phyloP scores from a whole-genome alignment of 257 asterid species.

The Ophiorrhiza pumila region DNA sequence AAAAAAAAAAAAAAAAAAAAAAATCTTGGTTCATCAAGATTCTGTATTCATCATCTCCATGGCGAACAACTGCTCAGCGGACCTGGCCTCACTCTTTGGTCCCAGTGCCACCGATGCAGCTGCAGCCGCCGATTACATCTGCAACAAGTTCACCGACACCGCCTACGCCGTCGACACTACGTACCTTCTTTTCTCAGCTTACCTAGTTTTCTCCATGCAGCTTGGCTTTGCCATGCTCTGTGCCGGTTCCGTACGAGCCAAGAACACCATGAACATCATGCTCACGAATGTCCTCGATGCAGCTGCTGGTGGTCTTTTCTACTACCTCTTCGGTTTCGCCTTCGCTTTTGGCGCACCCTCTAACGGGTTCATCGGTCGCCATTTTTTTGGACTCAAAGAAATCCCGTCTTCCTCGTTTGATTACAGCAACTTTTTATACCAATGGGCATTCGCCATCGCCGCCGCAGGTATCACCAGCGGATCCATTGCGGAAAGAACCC shows the following conservation, averaged over 20 bases:
- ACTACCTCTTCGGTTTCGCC: slow-evolving; percentile 81
- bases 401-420: slow-evolving; percentile 46
- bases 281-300: slow-evolving; percentile 94
- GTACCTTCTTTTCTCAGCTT: slow-evolving; percentile 81
- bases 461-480: slow-evolving; percentile 97
- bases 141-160: slow-evolving; percentile 54
- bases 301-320: slow-evolving; percentile 86
- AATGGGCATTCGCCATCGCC: slow-evolving; percentile 97
- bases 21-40: neutral
- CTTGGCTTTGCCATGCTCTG: slow-evolving; percentile 96
- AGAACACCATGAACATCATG: slow-evolving; percentile 91
- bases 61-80: slow-evolving; percentile 48
- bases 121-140: slow-evolving; percentile 62
- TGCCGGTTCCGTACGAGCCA: slow-evolving; percentile 92
- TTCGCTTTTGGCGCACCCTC: slow-evolving; percentile 78
- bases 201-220: slow-evolving; percentile 88
- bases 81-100: slow-evolving; percentile 58
- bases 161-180: slow-evolving; percentile 73
- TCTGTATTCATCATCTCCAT: slow-evolving; percentile 19
- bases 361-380: slow-evolving; percentile 81
- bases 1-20: no score
- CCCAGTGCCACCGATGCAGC: slow-evolving; percentile 58
- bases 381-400: slow-evolving; percentile 59
- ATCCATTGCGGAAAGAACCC: slow-evolving; percentile 84
- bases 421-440: slow-evolving; percentile 63